A percentile compares a stretch with the other conserved stretches of the same genome.
Conservation (phyloP, 1,284 basidiomycete genomes). For the Cystobasidiaceae sp. region DNA sequence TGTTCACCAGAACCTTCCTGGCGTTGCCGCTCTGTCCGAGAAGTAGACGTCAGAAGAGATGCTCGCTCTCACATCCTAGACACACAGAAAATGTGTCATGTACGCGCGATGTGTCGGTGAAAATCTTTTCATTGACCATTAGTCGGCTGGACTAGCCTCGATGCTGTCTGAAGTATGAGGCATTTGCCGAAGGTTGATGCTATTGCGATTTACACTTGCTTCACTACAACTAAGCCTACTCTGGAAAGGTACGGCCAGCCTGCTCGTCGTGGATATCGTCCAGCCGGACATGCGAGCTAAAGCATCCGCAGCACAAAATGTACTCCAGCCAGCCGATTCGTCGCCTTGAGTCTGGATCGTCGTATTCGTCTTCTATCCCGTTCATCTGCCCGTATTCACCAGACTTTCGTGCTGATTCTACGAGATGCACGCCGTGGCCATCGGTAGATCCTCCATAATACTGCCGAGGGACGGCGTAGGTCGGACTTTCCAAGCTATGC, state of each 20-base stretch:
- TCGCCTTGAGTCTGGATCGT: neutral
- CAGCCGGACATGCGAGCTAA: neutral
- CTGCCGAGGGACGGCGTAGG: neutral
- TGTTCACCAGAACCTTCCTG: conserved; percentile 62
- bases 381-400: neutral
- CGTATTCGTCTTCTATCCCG: conserved; percentile 10
- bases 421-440: neutral
- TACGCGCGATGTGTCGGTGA: too few species aligned
- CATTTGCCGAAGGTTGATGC: neutral
- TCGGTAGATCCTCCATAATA: neutral
- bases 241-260: conserved; percentile 25
- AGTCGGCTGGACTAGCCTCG: neutral
- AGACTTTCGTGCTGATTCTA: neutral
- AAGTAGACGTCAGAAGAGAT: conserved; percentile 47
- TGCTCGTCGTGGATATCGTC: conserved; percentile 23
- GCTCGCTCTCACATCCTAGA: neutral
- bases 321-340: conserved; percentile 18
- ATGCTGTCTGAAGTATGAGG: neutral
- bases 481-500: conserved; percentile 8
- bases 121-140: too few species aligned
- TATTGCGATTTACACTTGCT: neutral
- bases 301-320: conserved; percentile 27
- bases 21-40: conserved; percentile 74
- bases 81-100: too few species aligned
- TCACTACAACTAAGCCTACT: neutral